Base-by-base conservation (phyloP, 2,329 filamentous ascomycete species). In the Epichloe hybrida region DNA sequence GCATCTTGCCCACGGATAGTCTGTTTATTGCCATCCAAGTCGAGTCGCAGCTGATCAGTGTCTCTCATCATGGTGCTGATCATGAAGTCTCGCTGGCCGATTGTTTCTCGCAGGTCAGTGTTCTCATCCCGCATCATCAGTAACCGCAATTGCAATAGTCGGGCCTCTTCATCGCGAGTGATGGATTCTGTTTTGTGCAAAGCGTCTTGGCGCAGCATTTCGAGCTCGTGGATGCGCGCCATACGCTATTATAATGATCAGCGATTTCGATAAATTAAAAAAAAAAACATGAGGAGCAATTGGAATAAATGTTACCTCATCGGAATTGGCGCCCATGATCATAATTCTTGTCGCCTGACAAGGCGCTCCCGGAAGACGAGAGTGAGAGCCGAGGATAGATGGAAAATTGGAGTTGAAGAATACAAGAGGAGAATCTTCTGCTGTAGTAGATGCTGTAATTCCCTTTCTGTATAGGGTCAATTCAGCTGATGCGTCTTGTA, bases 61-160 rank as follows among this genome's bases (percentile, higher is more conserved):
- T 70, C 64, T 13, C 66, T 62, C 0, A 61, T 58, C 12, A 79
- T 62, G 9, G 66, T 57, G 34, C 79, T 76, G 48, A 84, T 75
- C 42, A 78, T 75, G 48, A 79, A 72, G 48, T 84, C 78, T 56
- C 78, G 77, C 39, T 79, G 69, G 4, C 72, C 66, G 17, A 90
- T 64, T 55, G 83, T 75, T 43, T 81, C 76, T 56, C 80, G 77
- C 31, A 95, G 67, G 9, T 78, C 74, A 46, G 82, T 77, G 55
- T 84, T 87, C 55, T 94, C 84, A 56, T 90, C 81, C 54, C 83
- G 75, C n/a, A 86, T 71, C n/a, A 89, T 67, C 50, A 90, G 69
- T 50, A 83, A 74, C 55, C 83, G 79, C 54, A 91, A 74, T 57
- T 80, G 80, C 49, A 88, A 67, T 56, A 82, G 77, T 46, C 90